Percentiles rank a stretch among this genome's conserved stretches.
Evolutionary conservation across 768 basidiomycete species (phyloP).

Genomic region (Pulveroboletus ravenelii): DNA sequence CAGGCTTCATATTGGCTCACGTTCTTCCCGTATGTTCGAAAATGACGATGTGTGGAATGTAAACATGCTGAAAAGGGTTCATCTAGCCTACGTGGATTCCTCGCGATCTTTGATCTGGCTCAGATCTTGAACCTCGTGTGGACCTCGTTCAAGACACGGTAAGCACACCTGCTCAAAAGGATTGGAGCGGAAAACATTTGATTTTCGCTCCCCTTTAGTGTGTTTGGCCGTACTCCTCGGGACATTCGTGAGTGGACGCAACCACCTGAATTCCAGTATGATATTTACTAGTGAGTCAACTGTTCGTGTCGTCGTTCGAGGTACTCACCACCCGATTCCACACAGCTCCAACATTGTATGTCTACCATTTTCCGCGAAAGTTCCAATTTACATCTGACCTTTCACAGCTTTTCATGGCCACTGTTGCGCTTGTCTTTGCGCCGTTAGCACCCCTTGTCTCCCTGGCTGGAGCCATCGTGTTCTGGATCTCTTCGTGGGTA

Average conservation of each 20-base stretch:
- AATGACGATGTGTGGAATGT: not conserved
- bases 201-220: slow-evolving; percentile 34
- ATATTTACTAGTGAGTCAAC: slow-evolving; percentile 69
- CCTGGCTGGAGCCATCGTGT: slow-evolving; percentile 76
- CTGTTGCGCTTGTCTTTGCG: slow-evolving; percentile 92
- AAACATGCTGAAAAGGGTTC: slow-evolving; percentile 3
- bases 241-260: slow-evolving; percentile 89
- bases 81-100: slow-evolving; percentile 82
- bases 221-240: slow-evolving; percentile 85
- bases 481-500: slow-evolving; percentile 83
- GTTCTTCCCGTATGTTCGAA: slow-evolving; percentile 75
- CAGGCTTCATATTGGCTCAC: slow-evolving; percentile 93
- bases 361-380: slow-evolving; percentile 4
- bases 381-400: slow-evolving; percentile 5
- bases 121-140: slow-evolving; percentile 89
- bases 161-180: slow-evolving; percentile 14
- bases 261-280: slow-evolving; percentile 85
- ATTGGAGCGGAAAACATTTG: not conserved
- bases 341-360: slow-evolving; percentile 54
- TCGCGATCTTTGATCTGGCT: slow-evolving; percentile 91
- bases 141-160: slow-evolving; percentile 82
- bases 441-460: slow-evolving; percentile 90
- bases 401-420: slow-evolving; percentile 74
- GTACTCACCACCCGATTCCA: not conserved
- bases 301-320: not conserved